phyloP scores from a whole-genome alignment of 768 basidiomycete species.

The Boletus reticuloceps region DNA sequence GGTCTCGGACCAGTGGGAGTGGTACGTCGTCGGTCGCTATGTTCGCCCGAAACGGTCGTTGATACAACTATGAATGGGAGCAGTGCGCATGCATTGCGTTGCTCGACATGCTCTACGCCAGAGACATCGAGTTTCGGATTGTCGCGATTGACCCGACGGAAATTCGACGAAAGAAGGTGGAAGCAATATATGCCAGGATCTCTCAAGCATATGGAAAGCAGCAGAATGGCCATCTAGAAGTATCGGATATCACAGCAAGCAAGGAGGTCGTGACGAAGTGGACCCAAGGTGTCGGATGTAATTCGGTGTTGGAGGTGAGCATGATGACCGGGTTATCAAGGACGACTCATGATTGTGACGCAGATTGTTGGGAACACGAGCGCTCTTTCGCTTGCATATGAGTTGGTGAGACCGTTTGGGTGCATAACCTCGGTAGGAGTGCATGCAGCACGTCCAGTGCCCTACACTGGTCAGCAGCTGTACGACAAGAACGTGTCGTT shows the following conservation, averaged over 20 bases:
- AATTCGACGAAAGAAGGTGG: constrained; percentile 56
- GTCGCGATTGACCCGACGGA: constrained; percentile 64
- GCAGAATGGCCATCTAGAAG: constrained; percentile 43
- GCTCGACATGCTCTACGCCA: constrained; percentile 54
- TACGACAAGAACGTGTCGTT: constrained; percentile 80
- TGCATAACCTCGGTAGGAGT: constrained; percentile 74
- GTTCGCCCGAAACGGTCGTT: not conserved
- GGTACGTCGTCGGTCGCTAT: constrained; percentile 29
- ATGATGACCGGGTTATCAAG: not conserved
- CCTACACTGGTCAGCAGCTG: constrained; percentile 52
- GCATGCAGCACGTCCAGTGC: constrained; percentile 52
- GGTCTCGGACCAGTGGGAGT: constrained; percentile 81
- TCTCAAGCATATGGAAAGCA: constrained; percentile 34
- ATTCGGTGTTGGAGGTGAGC: constrained; percentile 64
- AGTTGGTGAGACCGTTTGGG: constrained; percentile 74
- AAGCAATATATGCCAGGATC: constrained; percentile 54
- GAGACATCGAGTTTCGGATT: constrained; percentile 49
- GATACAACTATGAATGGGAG: not conserved
- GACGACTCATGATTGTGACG: not conserved
- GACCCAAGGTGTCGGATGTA: constrained; percentile 60
- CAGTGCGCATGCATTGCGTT: constrained; percentile 63
- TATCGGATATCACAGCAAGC: constrained; percentile 50
- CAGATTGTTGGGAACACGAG: constrained; percentile 71
- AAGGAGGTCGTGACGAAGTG: constrained; percentile 47
- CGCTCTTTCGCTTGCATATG: constrained; percentile 63